Evolutionary conservation across 345 rosid species (phyloP).

Genomic region (Passiflora organensis): DNA sequence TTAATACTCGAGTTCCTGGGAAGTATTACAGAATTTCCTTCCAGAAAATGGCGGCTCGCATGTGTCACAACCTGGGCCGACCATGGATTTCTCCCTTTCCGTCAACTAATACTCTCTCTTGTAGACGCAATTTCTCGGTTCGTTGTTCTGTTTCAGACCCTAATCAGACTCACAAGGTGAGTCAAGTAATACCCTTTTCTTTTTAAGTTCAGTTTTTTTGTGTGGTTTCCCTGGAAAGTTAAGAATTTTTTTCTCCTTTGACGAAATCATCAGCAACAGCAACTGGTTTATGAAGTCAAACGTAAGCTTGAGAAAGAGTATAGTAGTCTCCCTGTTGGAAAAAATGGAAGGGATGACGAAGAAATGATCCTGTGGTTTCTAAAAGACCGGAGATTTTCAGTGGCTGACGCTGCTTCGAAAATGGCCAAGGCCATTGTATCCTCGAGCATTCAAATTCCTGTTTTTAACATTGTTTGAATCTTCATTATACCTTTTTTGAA

Average conservation of each 20-base stretch:
- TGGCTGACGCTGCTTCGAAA: constrained; percentile 56
- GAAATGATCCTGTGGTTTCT: constrained; percentile 88
- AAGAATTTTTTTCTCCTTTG: neutral
- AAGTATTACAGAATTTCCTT: too few relatives aligned
- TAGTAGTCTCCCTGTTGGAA: constrained; percentile 61
- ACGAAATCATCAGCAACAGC: constrained; percentile 34
- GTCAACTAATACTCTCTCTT: constrained; percentile 16
- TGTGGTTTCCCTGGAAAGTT: neutral
- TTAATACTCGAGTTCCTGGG: too few relatives aligned
- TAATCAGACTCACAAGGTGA: constrained; percentile 46
- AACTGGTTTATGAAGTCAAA: constrained; percentile 78
- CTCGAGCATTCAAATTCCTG: constrained; percentile 21
- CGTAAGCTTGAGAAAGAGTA: constrained; percentile 57
- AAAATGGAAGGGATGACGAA: constrained; percentile 89
- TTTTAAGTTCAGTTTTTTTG: neutral
- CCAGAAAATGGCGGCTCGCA: constrained; percentile 28
- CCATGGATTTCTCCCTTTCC: constrained; percentile 19
- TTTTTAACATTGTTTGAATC: neutral
- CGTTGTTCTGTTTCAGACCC: constrained; percentile 30
- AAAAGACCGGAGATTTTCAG: constrained; percentile 64
- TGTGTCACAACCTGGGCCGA: constrained; percentile 16
- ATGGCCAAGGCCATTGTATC: constrained; percentile 80
- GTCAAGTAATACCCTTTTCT: neutral
- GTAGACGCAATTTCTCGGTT: constrained; percentile 42
- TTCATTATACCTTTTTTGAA: neutral